These are phyloP conservation scores for Cyclotella atomus DNA, from an alignment of 108 stramenopile genomes.

Conservation along the genomic window DNA sequence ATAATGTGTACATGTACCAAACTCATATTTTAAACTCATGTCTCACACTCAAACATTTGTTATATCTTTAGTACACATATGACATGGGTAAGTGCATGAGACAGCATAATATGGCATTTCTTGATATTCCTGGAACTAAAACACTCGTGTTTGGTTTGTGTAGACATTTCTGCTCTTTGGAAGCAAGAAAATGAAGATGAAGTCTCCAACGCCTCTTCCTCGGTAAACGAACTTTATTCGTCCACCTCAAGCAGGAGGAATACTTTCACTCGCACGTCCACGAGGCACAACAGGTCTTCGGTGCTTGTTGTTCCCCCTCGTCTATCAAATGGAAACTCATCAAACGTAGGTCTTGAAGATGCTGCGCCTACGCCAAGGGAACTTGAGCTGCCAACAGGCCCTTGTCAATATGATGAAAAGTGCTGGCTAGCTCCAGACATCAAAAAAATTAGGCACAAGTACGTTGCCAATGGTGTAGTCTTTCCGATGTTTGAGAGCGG, in stretches of 20 bases:
- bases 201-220: constrained; percentile 1
- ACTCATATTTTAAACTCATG: background rate
- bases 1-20: background rate
- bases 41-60: background rate
- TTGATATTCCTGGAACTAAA: background rate
- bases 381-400: constrained; percentile 69
- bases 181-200: constrained; percentile 30
- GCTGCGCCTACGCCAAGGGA: constrained; percentile 17
- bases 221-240: background rate
- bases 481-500: constrained; percentile 78
- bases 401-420: constrained; percentile 57
- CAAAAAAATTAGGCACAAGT: constrained; percentile 63
- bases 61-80: constrained; percentile 55
- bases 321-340: background rate
- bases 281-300: background rate
- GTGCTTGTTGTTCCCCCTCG: no score
- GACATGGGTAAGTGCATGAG: constrained; percentile 71
- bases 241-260: constrained; percentile 3
- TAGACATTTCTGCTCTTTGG: constrained; percentile 73
- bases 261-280: background rate
- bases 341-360: constrained; percentile 27
- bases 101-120: no score
- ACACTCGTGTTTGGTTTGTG: no score
- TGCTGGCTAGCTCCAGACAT: constrained; percentile 75
- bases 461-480: constrained; percentile 61